phyloP scores from a whole-genome alignment of 768 basidiomycete genomes.

The Psilocybe cubensis region DNA sequence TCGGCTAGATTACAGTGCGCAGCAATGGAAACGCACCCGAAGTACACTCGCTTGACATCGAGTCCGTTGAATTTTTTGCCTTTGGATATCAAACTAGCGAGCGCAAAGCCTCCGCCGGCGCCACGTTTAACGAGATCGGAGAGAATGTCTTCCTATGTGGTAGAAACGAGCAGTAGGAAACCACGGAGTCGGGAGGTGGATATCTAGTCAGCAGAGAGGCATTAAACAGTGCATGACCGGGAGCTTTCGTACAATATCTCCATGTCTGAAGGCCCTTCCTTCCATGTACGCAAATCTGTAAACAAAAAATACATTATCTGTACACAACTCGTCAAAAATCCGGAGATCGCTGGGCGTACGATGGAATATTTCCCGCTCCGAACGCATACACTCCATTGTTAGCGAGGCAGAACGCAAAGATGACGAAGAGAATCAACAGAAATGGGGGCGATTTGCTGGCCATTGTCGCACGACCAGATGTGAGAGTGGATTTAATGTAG shows the following conservation, averaged over 20 bases:
- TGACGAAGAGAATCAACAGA: slow-evolving; percentile 48
- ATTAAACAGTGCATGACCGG: background rate
- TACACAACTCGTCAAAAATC: slow-evolving; percentile 12
- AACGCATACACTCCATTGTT: slow-evolving; percentile 69
- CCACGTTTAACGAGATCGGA: slow-evolving; percentile 60
- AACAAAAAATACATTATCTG: slow-evolving; percentile 16
- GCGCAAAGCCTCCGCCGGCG: slow-evolving; percentile 58
- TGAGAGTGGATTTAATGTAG: slow-evolving; percentile 8
- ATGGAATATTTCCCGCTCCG: slow-evolving; percentile 88
- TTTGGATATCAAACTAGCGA: slow-evolving; percentile 60
- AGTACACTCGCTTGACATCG: slow-evolving; percentile 85
- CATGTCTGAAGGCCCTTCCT: slow-evolving; percentile 84
- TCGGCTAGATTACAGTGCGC: slow-evolving; percentile 1
- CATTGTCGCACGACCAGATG: slow-evolving; percentile 34
- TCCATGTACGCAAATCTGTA: slow-evolving; percentile 83
- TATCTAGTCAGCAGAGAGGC: background rate
- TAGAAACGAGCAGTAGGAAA: too few relatives aligned
- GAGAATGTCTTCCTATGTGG: slow-evolving; percentile 75
- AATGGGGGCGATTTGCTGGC: slow-evolving; percentile 37
- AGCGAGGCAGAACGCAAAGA: slow-evolving; percentile 60
- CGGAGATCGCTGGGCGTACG: slow-evolving; percentile 39
- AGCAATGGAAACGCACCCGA: slow-evolving; percentile 53
- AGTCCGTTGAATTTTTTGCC: slow-evolving; percentile 75
- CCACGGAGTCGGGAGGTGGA: slow-evolving; percentile 8
- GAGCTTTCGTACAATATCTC: slow-evolving; percentile 70